phyloP scores from a whole-genome alignment of 2,329 filamentous ascomycete genomes.

The Allantophomopsis lycopodina region DNA sequence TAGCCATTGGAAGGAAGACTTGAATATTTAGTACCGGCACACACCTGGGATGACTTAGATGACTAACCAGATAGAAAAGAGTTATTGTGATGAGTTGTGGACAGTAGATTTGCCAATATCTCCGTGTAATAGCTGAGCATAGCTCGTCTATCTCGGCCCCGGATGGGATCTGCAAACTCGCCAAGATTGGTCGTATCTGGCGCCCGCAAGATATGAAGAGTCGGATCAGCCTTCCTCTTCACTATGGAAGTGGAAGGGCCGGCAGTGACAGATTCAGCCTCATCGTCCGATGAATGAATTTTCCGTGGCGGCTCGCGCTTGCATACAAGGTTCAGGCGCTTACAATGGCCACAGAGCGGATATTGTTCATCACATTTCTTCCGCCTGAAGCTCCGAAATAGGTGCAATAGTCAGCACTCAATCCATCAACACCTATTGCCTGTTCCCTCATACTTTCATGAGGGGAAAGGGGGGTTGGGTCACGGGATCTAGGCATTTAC shows the following conservation, averaged over 20 bases:
- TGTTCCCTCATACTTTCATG: too few relatives aligned
- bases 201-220: not conserved
- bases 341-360: not conserved
- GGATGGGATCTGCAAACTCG: not conserved
- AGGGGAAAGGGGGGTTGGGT: not conserved
- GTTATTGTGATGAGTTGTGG: slow-evolving; percentile 3
- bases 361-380: slow-evolving; percentile 1
- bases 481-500: not conserved
- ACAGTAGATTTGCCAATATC: slow-evolving; percentile 1
- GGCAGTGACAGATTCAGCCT: not conserved
- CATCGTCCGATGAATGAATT: not conserved
- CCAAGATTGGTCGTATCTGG: not conserved
- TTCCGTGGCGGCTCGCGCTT: not conserved
- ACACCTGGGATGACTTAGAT: not conserved
- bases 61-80: slow-evolving; percentile 3
- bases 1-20: slow-evolving; percentile 6
- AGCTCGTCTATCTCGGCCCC: slow-evolving; percentile 1
- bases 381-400: not conserved
- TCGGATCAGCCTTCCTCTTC: not conserved
- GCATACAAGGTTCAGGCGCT: not conserved
- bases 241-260: not conserved
- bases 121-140: slow-evolving; percentile 4
- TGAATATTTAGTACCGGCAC: not conserved
- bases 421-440: too few relatives aligned
- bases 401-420: not conserved